A percentile compares a stretch with the other conserved stretches of the same genome.
These are phyloP conservation scores for Plasmodium gonderi DNA, from an alignment of 169 alveolate species.

Conservation along the genomic window DNA sequence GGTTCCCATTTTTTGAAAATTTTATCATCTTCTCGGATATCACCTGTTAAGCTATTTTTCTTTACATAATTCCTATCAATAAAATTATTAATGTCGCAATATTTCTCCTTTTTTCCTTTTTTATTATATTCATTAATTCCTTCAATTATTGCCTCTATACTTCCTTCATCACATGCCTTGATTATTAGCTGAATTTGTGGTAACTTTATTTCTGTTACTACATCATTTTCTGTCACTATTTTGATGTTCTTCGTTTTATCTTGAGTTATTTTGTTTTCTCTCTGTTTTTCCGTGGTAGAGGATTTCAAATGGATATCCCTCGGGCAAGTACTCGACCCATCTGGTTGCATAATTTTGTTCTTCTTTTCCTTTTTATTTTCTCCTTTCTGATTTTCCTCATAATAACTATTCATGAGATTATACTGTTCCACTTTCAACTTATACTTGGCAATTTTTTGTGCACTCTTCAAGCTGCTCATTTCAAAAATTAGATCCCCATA, in stretches of 20 bases:
- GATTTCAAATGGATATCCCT: no score
- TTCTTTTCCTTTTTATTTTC: not conserved
- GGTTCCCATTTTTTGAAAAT: constrained; percentile 77
- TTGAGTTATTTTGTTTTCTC: not conserved
- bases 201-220: no score
- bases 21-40: constrained; percentile 26
- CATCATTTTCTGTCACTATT: no score
- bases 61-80: constrained; percentile 45
- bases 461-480: constrained; percentile 78
- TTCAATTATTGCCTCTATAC: constrained; percentile 89
- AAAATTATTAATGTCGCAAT: constrained; percentile 61
- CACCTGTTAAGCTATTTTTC: constrained; percentile 37
- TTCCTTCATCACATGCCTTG: constrained; percentile 91
- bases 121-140: constrained; percentile 81
- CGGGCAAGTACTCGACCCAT: no score
- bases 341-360: not conserved
- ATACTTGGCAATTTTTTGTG: constrained; percentile 80
- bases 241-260: not conserved
- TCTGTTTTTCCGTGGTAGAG: no score
- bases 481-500: constrained; percentile 82
- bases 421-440: constrained; percentile 83
- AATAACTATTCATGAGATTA: constrained; percentile 55
- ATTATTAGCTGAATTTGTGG: constrained; percentile 83
- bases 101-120: constrained; percentile 56
- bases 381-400: not conserved